Percentiles rank a stretch among this genome's conserved stretches.
Evolutionary conservation across 2,329 filamentous ascomycete species (phyloP).

Genomic region (Didymosphaeria variabile): DNA sequence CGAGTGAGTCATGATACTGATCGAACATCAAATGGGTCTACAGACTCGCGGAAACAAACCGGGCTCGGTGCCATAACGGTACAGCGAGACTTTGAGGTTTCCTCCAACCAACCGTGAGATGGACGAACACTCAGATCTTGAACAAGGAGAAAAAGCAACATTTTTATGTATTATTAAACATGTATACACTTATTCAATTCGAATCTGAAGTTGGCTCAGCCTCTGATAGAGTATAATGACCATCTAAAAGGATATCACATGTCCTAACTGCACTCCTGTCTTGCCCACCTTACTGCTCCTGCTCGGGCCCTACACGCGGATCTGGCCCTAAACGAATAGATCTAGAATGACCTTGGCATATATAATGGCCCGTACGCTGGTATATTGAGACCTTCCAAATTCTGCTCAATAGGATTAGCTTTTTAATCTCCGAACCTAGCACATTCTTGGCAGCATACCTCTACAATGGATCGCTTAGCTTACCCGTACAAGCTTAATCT

Average conservation of each 20-base stretch:
- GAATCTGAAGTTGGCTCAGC: neutral
- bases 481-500: no score
- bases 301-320: no score
- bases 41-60: slow-evolving; percentile 4
- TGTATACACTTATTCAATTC: neutral
- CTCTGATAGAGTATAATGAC: neutral
- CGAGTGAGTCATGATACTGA: neutral
- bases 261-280: neutral
- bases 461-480: no score
- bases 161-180: neutral
- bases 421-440: no score
- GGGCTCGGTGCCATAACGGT: slow-evolving; percentile 1
- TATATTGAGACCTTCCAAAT: no score
- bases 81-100: slow-evolving; percentile 2
- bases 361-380: no score
- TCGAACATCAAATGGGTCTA: slow-evolving; percentile 1
- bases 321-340: no score
- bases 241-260: neutral
- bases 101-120: neutral
- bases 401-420: no score
- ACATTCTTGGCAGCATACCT: no score
- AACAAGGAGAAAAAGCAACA: neutral
- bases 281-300: neutral
- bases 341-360: no score
- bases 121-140: no score